Conservation (phyloP, 305 asterid species). For the Coffea humblotiana region DNA sequence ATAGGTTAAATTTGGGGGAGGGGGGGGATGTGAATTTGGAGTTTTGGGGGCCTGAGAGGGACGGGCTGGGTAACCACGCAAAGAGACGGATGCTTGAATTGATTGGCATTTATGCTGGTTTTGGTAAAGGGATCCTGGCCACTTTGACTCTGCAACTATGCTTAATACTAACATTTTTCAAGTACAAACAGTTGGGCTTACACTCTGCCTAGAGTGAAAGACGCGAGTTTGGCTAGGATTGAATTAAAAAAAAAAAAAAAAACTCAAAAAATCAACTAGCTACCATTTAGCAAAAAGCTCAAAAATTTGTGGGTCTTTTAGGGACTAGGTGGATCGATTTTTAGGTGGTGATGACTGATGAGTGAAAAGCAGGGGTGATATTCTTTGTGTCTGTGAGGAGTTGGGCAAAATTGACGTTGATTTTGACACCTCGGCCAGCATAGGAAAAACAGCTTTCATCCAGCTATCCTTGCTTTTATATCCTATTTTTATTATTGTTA, state of each 20-base stretch:
- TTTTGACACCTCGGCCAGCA: conserved; percentile 12
- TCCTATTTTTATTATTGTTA: too few relatives aligned
- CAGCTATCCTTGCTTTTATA: conserved; percentile 9
- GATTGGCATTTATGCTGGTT: background rate
- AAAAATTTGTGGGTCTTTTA: background rate
- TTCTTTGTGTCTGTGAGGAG: background rate
- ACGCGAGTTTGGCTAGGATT: background rate
- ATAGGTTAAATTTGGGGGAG: background rate
- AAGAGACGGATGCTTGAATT: background rate
- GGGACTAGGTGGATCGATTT: background rate
- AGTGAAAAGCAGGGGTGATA: background rate
- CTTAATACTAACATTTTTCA: background rate
- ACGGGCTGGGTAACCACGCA: background rate
- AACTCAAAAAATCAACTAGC: background rate
- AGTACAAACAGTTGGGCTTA: background rate
- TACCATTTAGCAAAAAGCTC: background rate
- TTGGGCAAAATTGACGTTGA: conserved; percentile 1
- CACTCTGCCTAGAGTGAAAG: background rate
- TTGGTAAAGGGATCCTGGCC: conserved; percentile 1
- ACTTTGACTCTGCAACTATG: conserved; percentile 14
- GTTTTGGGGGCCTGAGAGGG: background rate
- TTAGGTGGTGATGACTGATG: background rate
- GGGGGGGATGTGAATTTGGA: background rate
- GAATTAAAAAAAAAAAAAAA: too few relatives aligned
- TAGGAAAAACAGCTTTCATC: background rate